Percentiles rank a stretch among this genome's conserved stretches.
These are phyloP conservation scores for Chiua sp. DNA, from an alignment of 1,284 basidiomycete species.

Conservation along the genomic window DNA sequence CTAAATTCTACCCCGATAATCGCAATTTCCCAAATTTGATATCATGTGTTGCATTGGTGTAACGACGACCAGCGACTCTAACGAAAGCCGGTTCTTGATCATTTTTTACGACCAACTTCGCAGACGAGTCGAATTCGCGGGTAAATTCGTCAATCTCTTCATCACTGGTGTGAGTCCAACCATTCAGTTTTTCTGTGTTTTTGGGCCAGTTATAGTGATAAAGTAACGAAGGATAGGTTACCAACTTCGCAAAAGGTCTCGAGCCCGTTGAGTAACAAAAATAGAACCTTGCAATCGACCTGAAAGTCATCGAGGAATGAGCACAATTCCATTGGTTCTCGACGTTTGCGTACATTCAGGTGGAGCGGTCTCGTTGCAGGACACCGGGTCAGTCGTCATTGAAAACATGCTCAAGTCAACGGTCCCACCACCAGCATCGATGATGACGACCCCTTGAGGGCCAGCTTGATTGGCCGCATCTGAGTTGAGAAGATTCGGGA, in stretches of 20 bases:
- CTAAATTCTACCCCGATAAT: conserved; percentile 11
- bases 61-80: conserved; percentile 3
- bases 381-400: conserved; percentile 26
- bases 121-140: conserved; percentile 14
- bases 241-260: conserved; percentile 33
- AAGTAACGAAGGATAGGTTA: conserved; percentile 22
- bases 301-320: neutral
- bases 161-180: conserved; percentile 24
- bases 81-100: conserved; percentile 13
- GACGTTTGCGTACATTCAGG: conserved; percentile 40
- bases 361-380: conserved; percentile 40
- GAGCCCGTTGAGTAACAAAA: conserved; percentile 45
- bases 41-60: neutral
- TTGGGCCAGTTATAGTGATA: neutral
- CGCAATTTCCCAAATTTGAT: conserved; percentile 10
- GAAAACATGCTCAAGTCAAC: conserved; percentile 53
- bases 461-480: conserved; percentile 26
- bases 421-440: conserved; percentile 38
- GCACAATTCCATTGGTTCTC: too few species aligned
- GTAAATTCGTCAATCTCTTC: conserved; percentile 20
- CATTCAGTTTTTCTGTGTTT: conserved; percentile 31
- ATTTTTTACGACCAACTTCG: conserved; percentile 13
- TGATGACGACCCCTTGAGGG: conserved; percentile 46
- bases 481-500: neutral
- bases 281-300: conserved; percentile 28